Conservation (phyloP, 352 stramenopile genomes). For the Globisporangium nunn region DNA sequence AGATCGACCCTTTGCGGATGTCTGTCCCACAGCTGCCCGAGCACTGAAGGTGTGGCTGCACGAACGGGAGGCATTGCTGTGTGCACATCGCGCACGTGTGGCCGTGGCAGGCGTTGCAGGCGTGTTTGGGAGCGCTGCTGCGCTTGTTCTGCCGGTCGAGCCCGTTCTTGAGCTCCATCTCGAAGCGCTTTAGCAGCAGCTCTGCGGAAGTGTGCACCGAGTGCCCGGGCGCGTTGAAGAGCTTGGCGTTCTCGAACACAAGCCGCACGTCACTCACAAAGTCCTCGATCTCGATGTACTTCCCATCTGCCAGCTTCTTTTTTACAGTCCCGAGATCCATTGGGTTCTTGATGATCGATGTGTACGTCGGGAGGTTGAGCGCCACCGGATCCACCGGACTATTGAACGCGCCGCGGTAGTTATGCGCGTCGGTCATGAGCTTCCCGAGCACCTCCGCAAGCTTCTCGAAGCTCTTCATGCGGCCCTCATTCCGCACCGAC, state of each 20-base stretch:
- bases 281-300: conserved; percentile 82
- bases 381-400: conserved; percentile 62
- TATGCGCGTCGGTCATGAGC: conserved; percentile 67
- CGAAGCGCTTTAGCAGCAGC: conserved; percentile 58
- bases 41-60: conserved; percentile 62
- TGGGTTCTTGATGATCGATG: conserved; percentile 56
- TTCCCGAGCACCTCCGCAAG: conserved; percentile 59
- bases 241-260: conserved; percentile 88
- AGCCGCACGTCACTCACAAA: conserved; percentile 76
- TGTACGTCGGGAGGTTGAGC: conserved; percentile 67
- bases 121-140: conserved; percentile 31
- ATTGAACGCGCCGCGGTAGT: conserved; percentile 72
- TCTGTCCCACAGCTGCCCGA: conserved; percentile 64
- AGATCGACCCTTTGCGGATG: conserved; percentile 71
- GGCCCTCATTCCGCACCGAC: conserved; percentile 54
- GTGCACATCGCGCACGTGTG: conserved; percentile 69
- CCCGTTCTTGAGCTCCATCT: conserved; percentile 41
- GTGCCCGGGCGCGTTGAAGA: conserved; percentile 74
- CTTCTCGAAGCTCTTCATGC: conserved; percentile 55
- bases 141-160: conserved; percentile 38
- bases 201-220: conserved; percentile 71
- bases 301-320: conserved; percentile 61
- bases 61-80: conserved; percentile 59
- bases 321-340: conserved; percentile 92
- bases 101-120: conserved; percentile 54